These are phyloP conservation scores for Sophora flavescens DNA, from an alignment of 306 rosid genomes.

Conservation along the genomic window DNA sequence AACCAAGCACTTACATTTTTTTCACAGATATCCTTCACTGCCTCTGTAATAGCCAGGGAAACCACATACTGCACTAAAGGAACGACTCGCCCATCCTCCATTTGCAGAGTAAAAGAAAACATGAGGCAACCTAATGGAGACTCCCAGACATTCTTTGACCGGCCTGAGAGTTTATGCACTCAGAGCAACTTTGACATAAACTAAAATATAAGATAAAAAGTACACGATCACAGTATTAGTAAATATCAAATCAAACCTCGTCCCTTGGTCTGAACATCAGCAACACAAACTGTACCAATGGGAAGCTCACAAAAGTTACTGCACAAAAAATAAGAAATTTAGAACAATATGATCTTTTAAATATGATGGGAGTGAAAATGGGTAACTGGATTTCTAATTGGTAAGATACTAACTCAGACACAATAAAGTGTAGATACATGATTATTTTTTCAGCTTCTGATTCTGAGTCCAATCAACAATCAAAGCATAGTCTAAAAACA, in stretches of 20 bases:
- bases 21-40: constrained; percentile 82
- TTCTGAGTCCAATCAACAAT: constrained; percentile 32
- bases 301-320: constrained; percentile 93
- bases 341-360: constrained; percentile 10
- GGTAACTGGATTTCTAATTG: constrained; percentile 5
- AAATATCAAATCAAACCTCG: constrained; percentile 68
- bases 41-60: constrained; percentile 87
- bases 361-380: neutral
- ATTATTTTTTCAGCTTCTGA: constrained; percentile 6
- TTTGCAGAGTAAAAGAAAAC: constrained; percentile 85
- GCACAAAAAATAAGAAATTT: constrained; percentile 45
- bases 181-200: constrained; percentile 35
- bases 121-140: constrained; percentile 89
- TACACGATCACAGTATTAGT: constrained; percentile 20
- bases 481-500: constrained; percentile 14
- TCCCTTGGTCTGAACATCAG: constrained; percentile 89
- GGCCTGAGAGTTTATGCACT: constrained; percentile 60
- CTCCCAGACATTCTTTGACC: constrained; percentile 92
- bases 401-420: neutral
- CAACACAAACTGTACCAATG: constrained; percentile 79
- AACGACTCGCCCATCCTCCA: constrained; percentile 86
- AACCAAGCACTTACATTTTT: constrained; percentile 63
- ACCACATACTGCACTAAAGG: constrained; percentile 89
- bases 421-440: constrained; percentile 15
- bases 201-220: constrained; percentile 16